phyloP scores from a whole-genome alignment of 805 yeast species.

The Spencermartinsiella europaea region DNA sequence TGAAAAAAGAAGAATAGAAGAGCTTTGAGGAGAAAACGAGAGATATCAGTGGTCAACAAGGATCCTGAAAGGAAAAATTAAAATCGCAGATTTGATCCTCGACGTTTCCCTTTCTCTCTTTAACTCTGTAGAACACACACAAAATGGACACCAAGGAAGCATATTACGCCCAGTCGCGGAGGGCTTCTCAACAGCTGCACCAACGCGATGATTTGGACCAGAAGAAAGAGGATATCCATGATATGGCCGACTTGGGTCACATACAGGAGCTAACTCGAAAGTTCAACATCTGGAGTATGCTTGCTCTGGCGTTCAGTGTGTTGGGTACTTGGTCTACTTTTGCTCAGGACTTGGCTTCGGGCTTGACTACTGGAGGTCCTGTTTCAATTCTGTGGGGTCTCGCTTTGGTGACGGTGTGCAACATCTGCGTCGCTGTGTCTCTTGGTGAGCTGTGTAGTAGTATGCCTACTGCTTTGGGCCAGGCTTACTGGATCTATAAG shows the following conservation, averaged over 20 bases:
- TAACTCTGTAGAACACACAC: no score
- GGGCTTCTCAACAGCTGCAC: background rate
- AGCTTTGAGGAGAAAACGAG: no score
- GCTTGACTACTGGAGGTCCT: conserved; percentile 71
- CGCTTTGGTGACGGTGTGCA: conserved; percentile 57
- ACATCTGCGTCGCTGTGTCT: conserved; percentile 61
- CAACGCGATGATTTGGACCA: conserved; percentile 2
- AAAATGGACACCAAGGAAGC: background rate
- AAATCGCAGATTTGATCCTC: background rate
- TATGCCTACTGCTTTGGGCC: conserved; percentile 20
- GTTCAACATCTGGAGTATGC: conserved; percentile 61
- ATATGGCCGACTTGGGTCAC: conserved; percentile 67
- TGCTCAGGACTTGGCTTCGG: conserved; percentile 66
- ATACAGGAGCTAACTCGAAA: conserved; percentile 67
- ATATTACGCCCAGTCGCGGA: background rate
- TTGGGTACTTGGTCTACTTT: conserved; percentile 82
- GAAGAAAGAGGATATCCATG: conserved; percentile 35
- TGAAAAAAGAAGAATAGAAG: no score
- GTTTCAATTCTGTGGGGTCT: conserved; percentile 74
- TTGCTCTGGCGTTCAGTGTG: conserved; percentile 73
- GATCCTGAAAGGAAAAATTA: no score
- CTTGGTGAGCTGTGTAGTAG: conserved; percentile 53
- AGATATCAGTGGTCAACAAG: no score
- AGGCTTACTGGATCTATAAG: conserved; percentile 17
- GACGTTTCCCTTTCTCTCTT: no score